A percentile compares a stretch with the other conserved stretches of the same genome.
Evolutionary conservation across 2,329 filamentous ascomycete genomes (phyloP).

Genomic region (Talaromyces islandicus): DNA sequence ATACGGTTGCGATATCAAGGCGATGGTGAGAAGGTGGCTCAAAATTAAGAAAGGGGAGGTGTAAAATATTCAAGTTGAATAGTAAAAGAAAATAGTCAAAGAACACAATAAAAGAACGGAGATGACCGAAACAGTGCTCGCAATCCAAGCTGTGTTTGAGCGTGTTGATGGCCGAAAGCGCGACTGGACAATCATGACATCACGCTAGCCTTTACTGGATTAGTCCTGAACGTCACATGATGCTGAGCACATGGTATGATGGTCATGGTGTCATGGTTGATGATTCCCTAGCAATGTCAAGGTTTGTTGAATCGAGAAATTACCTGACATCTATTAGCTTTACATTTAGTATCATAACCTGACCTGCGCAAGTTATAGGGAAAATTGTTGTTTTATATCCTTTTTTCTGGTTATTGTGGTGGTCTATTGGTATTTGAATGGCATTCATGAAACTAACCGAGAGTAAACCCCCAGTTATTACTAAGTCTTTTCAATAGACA

Average conservation of each 20-base stretch:
- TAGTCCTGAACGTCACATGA: neutral
- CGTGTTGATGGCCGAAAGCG: neutral
- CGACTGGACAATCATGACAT: neutral
- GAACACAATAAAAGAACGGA: neutral
- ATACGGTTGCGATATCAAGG: neutral
- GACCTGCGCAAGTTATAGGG: no score
- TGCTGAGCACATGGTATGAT: neutral
- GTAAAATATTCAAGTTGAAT: neutral
- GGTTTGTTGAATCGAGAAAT: neutral
- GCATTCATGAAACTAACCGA: neutral
- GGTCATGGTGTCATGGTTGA: no score
- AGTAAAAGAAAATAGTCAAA: neutral
- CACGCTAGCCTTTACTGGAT: neutral
- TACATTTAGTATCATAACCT: neutral
- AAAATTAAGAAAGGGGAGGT: neutral
- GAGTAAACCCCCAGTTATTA: no score
- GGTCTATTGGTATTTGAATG: neutral
- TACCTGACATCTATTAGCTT: no score
- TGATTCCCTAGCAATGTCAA: neutral
- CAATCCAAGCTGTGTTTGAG: neutral
- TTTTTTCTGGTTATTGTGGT: neutral
- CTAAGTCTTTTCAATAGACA: no score
- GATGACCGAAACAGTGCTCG: neutral
- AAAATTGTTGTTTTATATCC: neutral
- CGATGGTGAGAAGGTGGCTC: neutral